Evolutionary conservation across 345 rosid species (phyloP), one percentile per base, ranked within the genome.

Genomic region (Viola odorata): DNA sequence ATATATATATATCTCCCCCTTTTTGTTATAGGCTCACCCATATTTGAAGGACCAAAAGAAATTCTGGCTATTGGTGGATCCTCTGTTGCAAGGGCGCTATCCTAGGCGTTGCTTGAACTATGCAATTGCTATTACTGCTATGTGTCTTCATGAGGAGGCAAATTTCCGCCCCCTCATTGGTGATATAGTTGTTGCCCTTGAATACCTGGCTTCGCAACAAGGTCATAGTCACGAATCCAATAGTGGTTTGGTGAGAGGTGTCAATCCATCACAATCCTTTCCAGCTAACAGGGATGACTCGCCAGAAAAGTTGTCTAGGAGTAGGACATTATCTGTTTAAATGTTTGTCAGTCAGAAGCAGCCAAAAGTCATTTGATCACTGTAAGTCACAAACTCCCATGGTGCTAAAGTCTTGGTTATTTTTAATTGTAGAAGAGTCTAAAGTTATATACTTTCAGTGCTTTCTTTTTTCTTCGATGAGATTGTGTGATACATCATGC

Each of bases 111-210:
- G 96, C 75, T 76, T 94, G 71, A 89, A 90, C 80, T 88, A 94
- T 41, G 92, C 96, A 12, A 75, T 90, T 54, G 99, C 97, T 32
- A 76, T 94, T 4, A 78, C 95, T 0, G 86, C 91, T 16, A 90
- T 94, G 99, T 90, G 99, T 76, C 84, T 94, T 8, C 83, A 86
- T 39, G 99, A 94, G 74, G 95, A 94, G 77, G 96, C 99, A 8
- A 78, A 73, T 64, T 88, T 83, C 57, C 91, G 97, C 50, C 97
- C 97, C 8, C 79, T 86, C 37, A 86, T 94, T 44, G 71, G 82
- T 39, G 99, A 90, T 71, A 82, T 94, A 4, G 92, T 90, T n/a
- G 95, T 82, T 1, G 99, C 99, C 12, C 89, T 94, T 11, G 73
- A 63, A 52, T 69, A 69, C 48, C 44, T 69, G 55, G 58, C 41